A percentile compares a stretch with the other conserved stretches of the same genome.
Evolutionary conservation across 2,329 filamentous ascomycete genomes (phyloP).

Genomic region (Sporothrix variecibatus): DNA sequence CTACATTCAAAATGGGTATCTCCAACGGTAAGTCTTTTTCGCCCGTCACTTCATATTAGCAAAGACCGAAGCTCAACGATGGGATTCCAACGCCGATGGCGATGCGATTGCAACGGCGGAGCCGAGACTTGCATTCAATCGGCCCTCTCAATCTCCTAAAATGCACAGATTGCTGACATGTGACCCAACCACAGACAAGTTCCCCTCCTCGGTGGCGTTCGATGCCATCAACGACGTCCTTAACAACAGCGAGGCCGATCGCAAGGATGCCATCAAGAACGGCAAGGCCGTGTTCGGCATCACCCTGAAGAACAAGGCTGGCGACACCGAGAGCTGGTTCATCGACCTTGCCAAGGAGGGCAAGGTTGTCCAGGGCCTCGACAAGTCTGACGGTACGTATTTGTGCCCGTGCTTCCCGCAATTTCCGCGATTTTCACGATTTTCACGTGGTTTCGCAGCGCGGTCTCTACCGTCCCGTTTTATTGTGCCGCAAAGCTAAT

Average conservation of each 20-base stretch:
- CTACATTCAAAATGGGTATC: slow-evolving; percentile 23
- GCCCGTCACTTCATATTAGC: background rate
- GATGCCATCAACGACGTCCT: slow-evolving; percentile 80
- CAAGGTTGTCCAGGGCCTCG: slow-evolving; percentile 73
- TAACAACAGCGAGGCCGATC: slow-evolving; percentile 67
- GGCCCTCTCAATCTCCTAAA: background rate
- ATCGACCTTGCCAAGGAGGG: slow-evolving; percentile 94
- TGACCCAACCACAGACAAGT: slow-evolving; percentile 59
- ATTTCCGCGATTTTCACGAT: no score
- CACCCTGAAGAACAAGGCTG: slow-evolving; percentile 82
- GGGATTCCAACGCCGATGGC: background rate
- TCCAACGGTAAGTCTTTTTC: slow-evolving; percentile 21
- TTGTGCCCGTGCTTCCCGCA: background rate
- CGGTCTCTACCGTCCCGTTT: background rate
- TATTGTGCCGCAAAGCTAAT: background rate
- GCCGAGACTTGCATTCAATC: background rate
- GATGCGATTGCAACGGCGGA: background rate
- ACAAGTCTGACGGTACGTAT: slow-evolving; percentile 76
- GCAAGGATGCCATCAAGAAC: slow-evolving; percentile 82
- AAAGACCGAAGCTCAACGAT: background rate
- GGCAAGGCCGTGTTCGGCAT: slow-evolving; percentile 88
- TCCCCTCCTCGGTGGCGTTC: slow-evolving; percentile 89
- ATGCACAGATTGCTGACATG: background rate
- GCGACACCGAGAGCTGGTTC: slow-evolving; percentile 84
- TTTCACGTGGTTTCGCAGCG: background rate